Evolutionary conservation across 495 filamentous ascomycete species (phyloP).

Genomic region (Trichoderma reesei): DNA sequence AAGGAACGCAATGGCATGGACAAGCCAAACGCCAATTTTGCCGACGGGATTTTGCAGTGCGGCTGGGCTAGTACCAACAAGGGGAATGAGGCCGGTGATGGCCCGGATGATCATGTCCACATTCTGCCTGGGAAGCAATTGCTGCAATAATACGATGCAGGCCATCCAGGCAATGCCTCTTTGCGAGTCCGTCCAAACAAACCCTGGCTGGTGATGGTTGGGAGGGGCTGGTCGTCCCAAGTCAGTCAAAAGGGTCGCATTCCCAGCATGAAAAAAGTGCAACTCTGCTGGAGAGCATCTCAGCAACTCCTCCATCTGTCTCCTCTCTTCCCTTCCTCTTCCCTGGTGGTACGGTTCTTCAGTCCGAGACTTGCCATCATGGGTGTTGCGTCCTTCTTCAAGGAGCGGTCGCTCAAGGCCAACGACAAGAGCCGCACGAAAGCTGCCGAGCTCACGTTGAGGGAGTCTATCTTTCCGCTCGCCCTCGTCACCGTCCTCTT

Average conservation of each 20-base stretch:
- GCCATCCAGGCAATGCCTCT: not conserved
- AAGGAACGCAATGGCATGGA: not conserved
- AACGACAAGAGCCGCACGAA: slow-evolving; percentile 41
- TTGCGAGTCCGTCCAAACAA: not conserved
- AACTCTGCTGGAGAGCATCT: not conserved
- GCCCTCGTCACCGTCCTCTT: slow-evolving; percentile 67
- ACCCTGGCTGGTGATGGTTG: slow-evolving; percentile 8
- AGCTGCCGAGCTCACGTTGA: slow-evolving; percentile 48
- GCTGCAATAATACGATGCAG: not conserved
- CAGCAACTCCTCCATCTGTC: slow-evolving; percentile 13
- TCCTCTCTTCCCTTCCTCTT: not conserved
- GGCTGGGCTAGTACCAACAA: not conserved
- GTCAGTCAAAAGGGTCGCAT: slow-evolving; percentile 1
- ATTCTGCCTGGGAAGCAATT: not conserved
- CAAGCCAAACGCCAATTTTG: not conserved
- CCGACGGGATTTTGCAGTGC: not conserved
- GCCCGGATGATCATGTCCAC: slow-evolving; percentile 4
- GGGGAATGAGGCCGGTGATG: not conserved
- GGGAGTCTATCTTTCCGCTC: slow-evolving; percentile 44
- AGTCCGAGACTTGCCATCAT: slow-evolving; percentile 14
- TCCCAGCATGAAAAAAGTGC: not conserved
- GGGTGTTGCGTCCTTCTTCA: slow-evolving; percentile 25
- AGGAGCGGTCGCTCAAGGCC: slow-evolving; percentile 28
- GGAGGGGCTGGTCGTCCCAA: slow-evolving; percentile 1
- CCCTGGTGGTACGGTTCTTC: not conserved